Conservation (phyloP, 2,329 filamentous ascomycete species). For the Calycina marina region DNA sequence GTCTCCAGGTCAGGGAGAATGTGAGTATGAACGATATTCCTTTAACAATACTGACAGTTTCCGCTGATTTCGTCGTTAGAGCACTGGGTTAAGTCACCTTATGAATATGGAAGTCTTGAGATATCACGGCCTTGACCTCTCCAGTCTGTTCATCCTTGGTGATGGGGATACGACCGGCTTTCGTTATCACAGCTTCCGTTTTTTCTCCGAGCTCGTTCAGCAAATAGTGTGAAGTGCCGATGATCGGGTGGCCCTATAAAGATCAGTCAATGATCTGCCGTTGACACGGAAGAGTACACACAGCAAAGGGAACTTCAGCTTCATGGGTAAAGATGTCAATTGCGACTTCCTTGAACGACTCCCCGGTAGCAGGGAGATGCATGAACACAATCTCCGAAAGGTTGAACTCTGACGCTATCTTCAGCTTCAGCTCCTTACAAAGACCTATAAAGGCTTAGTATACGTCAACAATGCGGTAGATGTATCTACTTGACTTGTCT, state of each 20-base stretch:
- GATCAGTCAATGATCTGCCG: no score
- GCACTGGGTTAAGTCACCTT: slow-evolving; percentile 8
- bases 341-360: slow-evolving; percentile 23
- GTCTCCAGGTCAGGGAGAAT: slow-evolving; percentile 42
- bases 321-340: slow-evolving; percentile 45
- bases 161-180: slow-evolving; percentile 41
- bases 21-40: slow-evolving; percentile 63
- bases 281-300: no score
- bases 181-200: slow-evolving; percentile 29
- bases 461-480: background rate
- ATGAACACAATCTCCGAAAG: slow-evolving; percentile 50
- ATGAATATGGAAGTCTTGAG: slow-evolving; percentile 53
- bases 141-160: slow-evolving; percentile 23
- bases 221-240: slow-evolving; percentile 39
- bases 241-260: slow-evolving; percentile 47
- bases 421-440: slow-evolving; percentile 38
- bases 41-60: slow-evolving; percentile 45
- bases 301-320: slow-evolving; percentile 44
- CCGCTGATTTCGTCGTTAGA: slow-evolving; percentile 30
- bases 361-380: slow-evolving; percentile 26
- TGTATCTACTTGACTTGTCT: slow-evolving; percentile 8
- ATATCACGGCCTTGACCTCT: slow-evolving; percentile 46
- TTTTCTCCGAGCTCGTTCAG: slow-evolving; percentile 8
- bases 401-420: slow-evolving; percentile 48
- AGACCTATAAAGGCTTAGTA: slow-evolving; percentile 21